A percentile compares a stretch with the other conserved stretches of the same genome.
Conservation (phyloP, 176 grass and related monocot genomes). For the Paspalum notatum region DNA sequence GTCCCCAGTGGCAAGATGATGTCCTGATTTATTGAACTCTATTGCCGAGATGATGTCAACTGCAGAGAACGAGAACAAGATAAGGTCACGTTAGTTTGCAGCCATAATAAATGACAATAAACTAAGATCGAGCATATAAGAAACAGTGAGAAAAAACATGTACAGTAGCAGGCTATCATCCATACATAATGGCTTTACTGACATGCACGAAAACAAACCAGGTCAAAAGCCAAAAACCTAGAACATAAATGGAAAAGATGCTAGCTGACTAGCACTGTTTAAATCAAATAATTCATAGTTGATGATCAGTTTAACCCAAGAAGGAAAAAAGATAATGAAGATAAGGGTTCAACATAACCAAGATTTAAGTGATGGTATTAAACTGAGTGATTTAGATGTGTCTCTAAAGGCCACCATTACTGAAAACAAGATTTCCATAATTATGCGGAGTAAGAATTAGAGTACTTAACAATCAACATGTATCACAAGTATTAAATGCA, state of each 20-base stretch:
- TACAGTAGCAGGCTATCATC: constrained; percentile 21
- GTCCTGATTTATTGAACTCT: constrained; percentile 98
- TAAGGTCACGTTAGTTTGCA: constrained; percentile 23
- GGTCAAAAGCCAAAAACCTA: not conserved
- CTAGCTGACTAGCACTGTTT: not conserved
- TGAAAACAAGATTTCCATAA: constrained; percentile 7
- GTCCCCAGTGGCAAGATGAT: constrained; percentile 98
- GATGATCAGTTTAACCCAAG: not conserved
- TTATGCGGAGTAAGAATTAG: not conserved
- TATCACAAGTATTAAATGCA: constrained; percentile 17
- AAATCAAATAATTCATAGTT: constrained; percentile 21
- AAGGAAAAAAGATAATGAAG: not conserved
- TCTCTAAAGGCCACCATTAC: constrained; percentile 2
- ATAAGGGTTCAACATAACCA: constrained; percentile 7
- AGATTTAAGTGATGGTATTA: constrained; percentile 23
- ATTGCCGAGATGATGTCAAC: constrained; percentile 99
- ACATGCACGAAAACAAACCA: constrained; percentile 16
- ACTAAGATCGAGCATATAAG: constrained; percentile 23
- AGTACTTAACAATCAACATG: not conserved
- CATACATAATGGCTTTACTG: constrained; percentile 12
- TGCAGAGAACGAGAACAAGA: constrained; percentile 41
- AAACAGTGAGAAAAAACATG: constrained; percentile 22
- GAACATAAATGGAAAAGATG: constrained; percentile 6
- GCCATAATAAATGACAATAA: constrained; percentile 14
- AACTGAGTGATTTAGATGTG: not conserved